phyloP scores from a whole-genome alignment of 495 filamentous ascomycete species.

The Parachaetomium inaequale region DNA sequence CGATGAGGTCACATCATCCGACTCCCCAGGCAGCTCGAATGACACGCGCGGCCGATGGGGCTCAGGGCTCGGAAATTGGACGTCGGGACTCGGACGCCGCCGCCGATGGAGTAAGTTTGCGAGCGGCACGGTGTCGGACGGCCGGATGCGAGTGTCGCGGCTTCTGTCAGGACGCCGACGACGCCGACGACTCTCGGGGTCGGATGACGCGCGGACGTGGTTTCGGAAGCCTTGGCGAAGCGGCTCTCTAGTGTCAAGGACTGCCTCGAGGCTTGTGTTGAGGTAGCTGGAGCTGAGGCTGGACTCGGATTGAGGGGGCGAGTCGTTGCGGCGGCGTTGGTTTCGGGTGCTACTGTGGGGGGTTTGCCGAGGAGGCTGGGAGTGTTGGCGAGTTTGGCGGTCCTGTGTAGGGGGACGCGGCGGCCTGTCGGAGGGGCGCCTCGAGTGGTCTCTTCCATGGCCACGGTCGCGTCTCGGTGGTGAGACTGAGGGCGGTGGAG shows the following conservation, averaged over 20 bases:
- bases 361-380: not conserved
- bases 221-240: not conserved
- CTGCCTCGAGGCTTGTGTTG: slow-evolving; percentile 8
- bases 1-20: not conserved
- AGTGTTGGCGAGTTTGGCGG: not conserved
- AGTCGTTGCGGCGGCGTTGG: not conserved
- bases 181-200: not conserved
- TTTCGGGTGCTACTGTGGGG: not conserved
- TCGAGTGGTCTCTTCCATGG: not conserved
- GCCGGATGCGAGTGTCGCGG: not conserved
- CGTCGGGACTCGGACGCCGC: not conserved
- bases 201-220: not conserved
- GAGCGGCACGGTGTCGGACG: not conserved
- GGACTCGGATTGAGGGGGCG: not conserved
- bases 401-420: not conserved
- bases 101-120: not conserved
- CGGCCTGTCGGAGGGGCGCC: not conserved
- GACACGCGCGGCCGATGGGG: not conserved
- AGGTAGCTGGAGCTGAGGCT: not conserved
- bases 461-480: not conserved
- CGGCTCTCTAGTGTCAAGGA: not conserved
- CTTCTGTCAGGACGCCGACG: not conserved
- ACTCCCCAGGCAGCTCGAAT: not conserved
- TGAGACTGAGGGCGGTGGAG: not conserved
- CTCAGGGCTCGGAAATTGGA: slow-evolving; percentile 8